A percentile compares a stretch with the other conserved stretches of the same genome.
These are phyloP conservation scores for Trametes polyzona DNA, from an alignment of 1,284 basidiomycete genomes.

Conservation along the genomic window DNA sequence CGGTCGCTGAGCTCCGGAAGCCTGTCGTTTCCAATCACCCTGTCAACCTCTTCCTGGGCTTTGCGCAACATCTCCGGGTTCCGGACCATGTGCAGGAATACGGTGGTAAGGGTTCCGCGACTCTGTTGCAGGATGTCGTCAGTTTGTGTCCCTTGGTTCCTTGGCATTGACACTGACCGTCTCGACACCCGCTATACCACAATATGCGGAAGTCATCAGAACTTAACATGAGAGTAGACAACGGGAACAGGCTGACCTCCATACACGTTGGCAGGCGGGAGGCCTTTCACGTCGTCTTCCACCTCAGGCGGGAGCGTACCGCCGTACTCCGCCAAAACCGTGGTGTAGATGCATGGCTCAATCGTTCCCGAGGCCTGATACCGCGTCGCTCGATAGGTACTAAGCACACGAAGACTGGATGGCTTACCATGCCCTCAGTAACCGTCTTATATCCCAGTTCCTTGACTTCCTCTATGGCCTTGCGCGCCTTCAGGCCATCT, in stretches of 20 bases:
- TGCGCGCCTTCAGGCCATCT: conserved; percentile 10
- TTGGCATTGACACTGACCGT: conserved; percentile 15
- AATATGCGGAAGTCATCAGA: not conserved
- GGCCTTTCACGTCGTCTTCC: conserved; percentile 24
- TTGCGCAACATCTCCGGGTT: conserved; percentile 20
- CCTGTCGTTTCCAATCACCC: conserved; percentile 19
- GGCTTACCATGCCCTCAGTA: conserved; percentile 19
- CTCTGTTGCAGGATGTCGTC: not conserved
- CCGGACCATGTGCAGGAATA: conserved; percentile 22
- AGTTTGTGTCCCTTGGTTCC: not conserved
- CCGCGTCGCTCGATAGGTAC: not conserved
- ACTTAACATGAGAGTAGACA: not conserved
- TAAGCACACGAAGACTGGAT: not conserved
- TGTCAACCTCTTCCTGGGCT: conserved; percentile 25
- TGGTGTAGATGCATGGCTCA: not conserved
- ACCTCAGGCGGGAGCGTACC: conserved; percentile 3
- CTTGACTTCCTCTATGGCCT: conserved; percentile 9
- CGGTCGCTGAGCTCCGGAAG: conserved; percentile 25
- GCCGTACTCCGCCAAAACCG: not conserved
- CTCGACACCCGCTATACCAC: conserved; percentile 31
- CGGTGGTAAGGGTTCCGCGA: conserved; percentile 5
- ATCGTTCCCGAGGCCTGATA: not conserved
- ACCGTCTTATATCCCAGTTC: conserved; percentile 19
- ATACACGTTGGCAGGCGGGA: conserved; percentile 21
- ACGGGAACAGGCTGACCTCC: conserved; percentile 21